Evolutionary conservation across 1,284 basidiomycete species (phyloP), one percentile per base, ranked within the genome.

Genomic region (Cutaneotrichosporon sp.): DNA sequence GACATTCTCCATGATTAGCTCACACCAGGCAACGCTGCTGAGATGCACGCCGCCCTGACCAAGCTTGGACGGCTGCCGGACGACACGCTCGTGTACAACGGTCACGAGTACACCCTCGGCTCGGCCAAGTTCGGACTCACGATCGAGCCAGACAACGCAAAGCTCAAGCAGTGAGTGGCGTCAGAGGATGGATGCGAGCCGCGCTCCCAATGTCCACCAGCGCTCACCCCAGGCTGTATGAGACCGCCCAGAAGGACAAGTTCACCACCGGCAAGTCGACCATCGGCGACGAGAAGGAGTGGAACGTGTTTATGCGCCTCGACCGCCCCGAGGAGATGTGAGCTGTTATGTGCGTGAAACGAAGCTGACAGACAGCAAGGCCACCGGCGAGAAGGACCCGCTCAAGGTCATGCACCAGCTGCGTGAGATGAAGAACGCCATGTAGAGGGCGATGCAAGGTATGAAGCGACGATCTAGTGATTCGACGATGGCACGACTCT

Each of bases 71-170:
- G 83, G 0, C 84, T 99, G 11, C 94, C 95, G 0, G 83, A 88
- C 65, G 82, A 88, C 61, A 97, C 95, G 0, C 74, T 91, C 53
- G 88, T 93, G 9, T 94, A 90, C 81, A 89, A 90, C 71, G 95
- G 95, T 0, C 95, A 99, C 80, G 94, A 97, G 79, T 97, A 95
- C 81, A 95, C 93, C 4, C 80, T 79, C 8, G 84, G 85, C 46
- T 92, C 84, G 66, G 78, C 72, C 52, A 77, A 77, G 62, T 79
- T 79, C 56, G 77, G 76, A 4, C 62, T 75, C 29, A 66, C 58
- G 18, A 63, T 79, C 36, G 77, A 80, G 67, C 76, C 76, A 2
- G 62, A 76, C 27, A 79, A 80, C 63, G 62, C 69, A 53, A 69
- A 65, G n/a, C 62, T 80, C 49, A 69, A 74, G 64, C 65, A 70